Base-by-base conservation (phyloP, 2,329 filamentous ascomycete genomes). In the Talaromyces sp. region DNA sequence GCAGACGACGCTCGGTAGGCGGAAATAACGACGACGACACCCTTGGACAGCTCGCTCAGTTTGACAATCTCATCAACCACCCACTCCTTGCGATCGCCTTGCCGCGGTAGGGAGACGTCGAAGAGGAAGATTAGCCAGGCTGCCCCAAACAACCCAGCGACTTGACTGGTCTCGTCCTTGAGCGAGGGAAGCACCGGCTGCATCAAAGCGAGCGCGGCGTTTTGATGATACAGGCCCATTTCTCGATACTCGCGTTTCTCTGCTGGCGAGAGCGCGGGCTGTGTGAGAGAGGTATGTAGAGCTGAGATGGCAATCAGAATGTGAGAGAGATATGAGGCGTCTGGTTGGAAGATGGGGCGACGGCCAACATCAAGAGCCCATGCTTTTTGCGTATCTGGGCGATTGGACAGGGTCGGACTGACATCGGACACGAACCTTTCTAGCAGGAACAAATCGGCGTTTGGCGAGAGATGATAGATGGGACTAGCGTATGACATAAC, bases 41-140 rank as follows among this genome's bases (percentile, higher is more conserved):
- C 58, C 31, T 60, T 60, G 10, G 53, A 46, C 24, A 60, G 29
- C 4, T 60, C 58, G 11, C 58, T 60, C 11, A 60, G 53, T n/a
- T 56, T 43, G 19, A 60, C 52, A 26, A 60, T 60, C 24, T 60
- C 52, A 9, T 60, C 43, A 14, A 60, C 1, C 4, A 60, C 38
- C 58, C 58, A 60, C n/a, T 52, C 46, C 4, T 50, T 51, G 2
- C 32, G 55, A 9, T n/a, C 9, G 13, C 14, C 27, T 13, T 29
- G 27, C 19, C 58, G 52, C 10, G 53, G 58, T 5, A 56, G 38
- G 3, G 58, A 56, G 11, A 60, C 52, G 13, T 56, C 52, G 24
- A 60, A 56, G 6, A 60, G 31, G 19, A 60, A 60, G 2, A 60
- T 21, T 7, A 60, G 24, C 58, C 52, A 56, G 17, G 53, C 31